A percentile compares a stretch with the other conserved stretches of the same genome.
These are phyloP conservation scores for Crotalaria pallida DNA, from an alignment of 306 rosid genomes.

Conservation along the genomic window DNA sequence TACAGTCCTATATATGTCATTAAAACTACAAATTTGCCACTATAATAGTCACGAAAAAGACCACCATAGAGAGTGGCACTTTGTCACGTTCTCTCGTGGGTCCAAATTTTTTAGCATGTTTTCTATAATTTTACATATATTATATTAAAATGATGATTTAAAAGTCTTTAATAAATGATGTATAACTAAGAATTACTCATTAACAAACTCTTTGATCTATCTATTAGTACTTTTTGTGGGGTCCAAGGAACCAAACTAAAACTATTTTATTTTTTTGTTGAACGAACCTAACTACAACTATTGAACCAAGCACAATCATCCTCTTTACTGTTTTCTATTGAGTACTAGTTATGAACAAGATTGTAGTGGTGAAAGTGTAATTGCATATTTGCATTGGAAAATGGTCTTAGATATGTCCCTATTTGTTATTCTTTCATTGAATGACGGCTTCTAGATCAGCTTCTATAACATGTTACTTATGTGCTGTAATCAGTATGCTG, in stretches of 20 bases:
- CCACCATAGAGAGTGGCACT: conserved; percentile 25
- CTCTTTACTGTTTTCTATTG: not conserved
- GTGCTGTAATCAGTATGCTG: not conserved
- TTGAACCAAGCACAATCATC: not conserved
- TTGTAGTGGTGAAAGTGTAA: not conserved
- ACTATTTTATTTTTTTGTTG: too few species aligned
- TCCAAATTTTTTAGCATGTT: too few species aligned
- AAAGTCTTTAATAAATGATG: too few species aligned
- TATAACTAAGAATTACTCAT: too few species aligned
- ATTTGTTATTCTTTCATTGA: not conserved
- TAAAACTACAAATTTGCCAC: not conserved
- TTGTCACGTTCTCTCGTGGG: conserved; percentile 33
- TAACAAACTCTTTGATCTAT: not conserved
- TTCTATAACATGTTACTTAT: conserved; percentile 21
- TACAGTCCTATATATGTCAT: not conserved
- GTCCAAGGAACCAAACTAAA: conserved; percentile 14
- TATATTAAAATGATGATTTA: too few species aligned
- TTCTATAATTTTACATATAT: too few species aligned
- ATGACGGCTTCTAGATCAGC: conserved; percentile 15
- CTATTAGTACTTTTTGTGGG: not conserved
- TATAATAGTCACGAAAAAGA: not conserved
- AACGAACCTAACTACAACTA: conserved; percentile 10
- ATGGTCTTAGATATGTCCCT: not conserved
- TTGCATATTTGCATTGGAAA: not conserved
- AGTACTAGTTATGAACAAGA: not conserved